Percentiles rank a stretch among this genome's conserved stretches.
These are phyloP conservation scores for Lobosporangium transversale DNA, from an alignment of 192 early-diverging fungal genomes.

Conservation along the genomic window DNA sequence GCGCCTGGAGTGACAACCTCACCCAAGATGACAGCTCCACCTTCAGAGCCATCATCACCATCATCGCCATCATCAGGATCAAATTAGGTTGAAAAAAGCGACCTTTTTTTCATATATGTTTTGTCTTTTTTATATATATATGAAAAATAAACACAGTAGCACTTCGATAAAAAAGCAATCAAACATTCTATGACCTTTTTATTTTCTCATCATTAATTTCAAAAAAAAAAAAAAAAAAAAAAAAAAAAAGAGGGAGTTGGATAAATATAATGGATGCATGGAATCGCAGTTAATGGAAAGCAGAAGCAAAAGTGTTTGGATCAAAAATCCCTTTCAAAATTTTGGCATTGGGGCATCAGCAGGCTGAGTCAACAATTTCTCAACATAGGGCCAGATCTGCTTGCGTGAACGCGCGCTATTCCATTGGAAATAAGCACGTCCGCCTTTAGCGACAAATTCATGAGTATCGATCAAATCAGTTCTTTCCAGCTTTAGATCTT, in stretches of 20 bases:
- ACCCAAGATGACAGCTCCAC: not conserved
- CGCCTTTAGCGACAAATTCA: conserved; percentile 15
- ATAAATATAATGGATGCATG: no score
- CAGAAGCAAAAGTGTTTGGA: no score
- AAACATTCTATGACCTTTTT: no score
- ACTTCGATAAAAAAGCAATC: no score
- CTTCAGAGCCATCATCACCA: conserved; percentile 3
- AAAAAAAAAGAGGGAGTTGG: no score
- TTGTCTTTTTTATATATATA: no score
- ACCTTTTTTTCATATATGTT: no score
- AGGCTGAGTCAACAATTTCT: conserved; percentile 33
- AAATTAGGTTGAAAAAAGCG: no score
- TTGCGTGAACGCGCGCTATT: conserved; percentile 69
- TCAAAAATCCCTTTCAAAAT: conserved; percentile 14
- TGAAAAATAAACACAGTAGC: no score
- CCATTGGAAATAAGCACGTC: conserved; percentile 57
- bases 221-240: no score
- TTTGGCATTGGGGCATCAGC: not conserved
- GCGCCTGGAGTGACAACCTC: conserved; percentile 42
- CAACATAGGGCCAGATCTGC: conserved; percentile 65
- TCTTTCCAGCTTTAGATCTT: conserved; percentile 46
- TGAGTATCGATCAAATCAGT: conserved; percentile 7
- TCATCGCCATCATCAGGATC: not conserved
- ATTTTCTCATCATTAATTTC: no score
- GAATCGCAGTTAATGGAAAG: no score